phyloP scores from a whole-genome alignment of 352 stramenopile genomes.

The Phytophthora macrochlamydospora region DNA sequence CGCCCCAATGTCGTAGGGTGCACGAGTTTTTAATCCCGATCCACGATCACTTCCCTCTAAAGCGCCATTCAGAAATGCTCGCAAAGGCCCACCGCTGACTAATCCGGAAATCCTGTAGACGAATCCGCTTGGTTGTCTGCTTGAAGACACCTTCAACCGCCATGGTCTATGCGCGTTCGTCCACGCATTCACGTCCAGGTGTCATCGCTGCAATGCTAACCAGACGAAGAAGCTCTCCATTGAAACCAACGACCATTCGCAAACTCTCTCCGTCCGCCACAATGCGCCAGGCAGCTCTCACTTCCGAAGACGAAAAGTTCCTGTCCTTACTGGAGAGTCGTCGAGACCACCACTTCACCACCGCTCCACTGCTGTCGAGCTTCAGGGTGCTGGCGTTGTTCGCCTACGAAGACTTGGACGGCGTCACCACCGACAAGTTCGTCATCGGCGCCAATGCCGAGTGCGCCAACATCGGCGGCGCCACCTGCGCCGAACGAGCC shows the following conservation, averaged over 20 bases:
- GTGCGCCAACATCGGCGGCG: slow-evolving; percentile 81
- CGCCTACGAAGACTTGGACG: slow-evolving; percentile 60
- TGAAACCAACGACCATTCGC: neutral
- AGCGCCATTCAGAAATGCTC: neutral
- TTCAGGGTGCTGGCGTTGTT: slow-evolving; percentile 62
- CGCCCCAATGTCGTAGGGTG: neutral
- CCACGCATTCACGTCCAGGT: slow-evolving; percentile 19
- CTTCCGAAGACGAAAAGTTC: slow-evolving; percentile 49
- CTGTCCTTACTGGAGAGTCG: slow-evolving; percentile 51
- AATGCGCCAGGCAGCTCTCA: slow-evolving; percentile 53
- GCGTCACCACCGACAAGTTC: slow-evolving; percentile 43
- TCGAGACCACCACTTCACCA: slow-evolving; percentile 41
- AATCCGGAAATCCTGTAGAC: neutral
- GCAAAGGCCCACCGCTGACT: neutral
- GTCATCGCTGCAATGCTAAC: slow-evolving; percentile 30
- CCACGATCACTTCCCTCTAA: neutral
- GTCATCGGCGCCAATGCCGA: slow-evolving; percentile 87
- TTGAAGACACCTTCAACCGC: slow-evolving; percentile 18
- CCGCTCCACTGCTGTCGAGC: slow-evolving; percentile 44
- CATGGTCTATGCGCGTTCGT: slow-evolving; percentile 23
- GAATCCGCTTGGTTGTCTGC: neutral
- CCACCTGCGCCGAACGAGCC: slow-evolving; percentile 88
- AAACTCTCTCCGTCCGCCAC: slow-evolving; percentile 3
- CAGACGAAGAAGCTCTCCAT: neutral
- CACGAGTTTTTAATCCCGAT: neutral